These are phyloP conservation scores for Metschnikowia borealis DNA, from an alignment of 805 yeast genomes.

Conservation along the genomic window DNA sequence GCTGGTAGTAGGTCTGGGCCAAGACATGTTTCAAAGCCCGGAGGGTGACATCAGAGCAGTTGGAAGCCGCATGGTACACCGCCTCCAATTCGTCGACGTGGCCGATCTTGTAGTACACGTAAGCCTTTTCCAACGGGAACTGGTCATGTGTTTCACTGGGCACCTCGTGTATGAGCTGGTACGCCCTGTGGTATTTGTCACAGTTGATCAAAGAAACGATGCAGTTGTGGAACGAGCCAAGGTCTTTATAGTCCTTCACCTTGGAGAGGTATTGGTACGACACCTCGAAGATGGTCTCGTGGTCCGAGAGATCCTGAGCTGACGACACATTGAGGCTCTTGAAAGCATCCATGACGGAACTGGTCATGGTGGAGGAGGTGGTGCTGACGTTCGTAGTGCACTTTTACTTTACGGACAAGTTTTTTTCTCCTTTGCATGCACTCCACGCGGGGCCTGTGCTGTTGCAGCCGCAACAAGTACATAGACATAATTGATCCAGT, in stretches of 20 bases:
- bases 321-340: constrained; percentile 33
- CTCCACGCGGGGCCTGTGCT: background rate
- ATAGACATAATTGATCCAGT: background rate
- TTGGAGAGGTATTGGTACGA: constrained; percentile 40
- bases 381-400: background rate
- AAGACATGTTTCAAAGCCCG: constrained; percentile 45
- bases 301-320: constrained; percentile 25
- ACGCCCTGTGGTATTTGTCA: constrained; percentile 52
- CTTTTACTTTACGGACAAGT: background rate
- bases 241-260: constrained; percentile 33
- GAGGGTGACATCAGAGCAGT: constrained; percentile 16
- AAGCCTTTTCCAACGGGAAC: constrained; percentile 50
- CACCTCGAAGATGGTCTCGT: constrained; percentile 34
- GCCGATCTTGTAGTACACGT: constrained; percentile 57
- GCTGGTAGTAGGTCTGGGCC: constrained; percentile 52
- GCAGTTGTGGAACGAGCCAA: constrained; percentile 37
- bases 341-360: constrained; percentile 40
- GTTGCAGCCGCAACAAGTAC: background rate
- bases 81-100: constrained; percentile 27
- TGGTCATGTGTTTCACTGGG: constrained; percentile 33
- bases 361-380: constrained; percentile 26
- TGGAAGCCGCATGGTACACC: constrained; percentile 8
- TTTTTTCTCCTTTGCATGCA: constrained; percentile 11
- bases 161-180: constrained; percentile 37
- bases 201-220: constrained; percentile 57